A percentile compares a stretch with the other conserved stretches of the same genome.
These are phyloP conservation scores for Apophysomyces ossiformis DNA, from an alignment of 371 early-diverging fungal species.

Conservation along the genomic window DNA sequence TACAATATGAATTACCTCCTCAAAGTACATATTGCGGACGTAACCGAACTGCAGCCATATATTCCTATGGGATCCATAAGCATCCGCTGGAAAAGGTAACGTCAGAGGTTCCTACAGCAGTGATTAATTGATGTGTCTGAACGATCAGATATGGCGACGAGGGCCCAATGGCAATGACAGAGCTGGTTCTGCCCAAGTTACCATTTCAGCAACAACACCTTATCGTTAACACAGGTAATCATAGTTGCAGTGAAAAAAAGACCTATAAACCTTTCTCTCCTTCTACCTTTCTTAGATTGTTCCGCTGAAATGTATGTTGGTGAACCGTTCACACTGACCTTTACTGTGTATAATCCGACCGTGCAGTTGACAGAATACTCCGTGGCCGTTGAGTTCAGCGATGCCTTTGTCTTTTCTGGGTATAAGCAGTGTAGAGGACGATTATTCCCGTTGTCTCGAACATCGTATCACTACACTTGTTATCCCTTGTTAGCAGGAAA, in stretches of 20 bases:
- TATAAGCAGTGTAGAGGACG: constrained; percentile 62
- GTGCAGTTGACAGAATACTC: constrained; percentile 58
- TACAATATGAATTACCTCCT: constrained; percentile 48
- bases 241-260: not conserved
- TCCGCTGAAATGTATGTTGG: constrained; percentile 62
- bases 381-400: constrained; percentile 67
- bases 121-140: not conserved
- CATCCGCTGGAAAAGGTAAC: constrained; percentile 51
- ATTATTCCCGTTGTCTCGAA: constrained; percentile 58
- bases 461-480: constrained; percentile 43
- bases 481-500: constrained; percentile 57
- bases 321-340: constrained; percentile 62
- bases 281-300: constrained; percentile 24
- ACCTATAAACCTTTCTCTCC: not conserved
- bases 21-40: constrained; percentile 34
- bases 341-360: constrained; percentile 68
- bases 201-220: constrained; percentile 36
- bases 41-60: constrained; percentile 37
- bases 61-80: constrained; percentile 40
- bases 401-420: constrained; percentile 77
- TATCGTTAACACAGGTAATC: constrained; percentile 44
- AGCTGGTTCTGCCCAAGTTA: constrained; percentile 33
- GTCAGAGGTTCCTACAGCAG: not conserved
- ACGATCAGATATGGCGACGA: constrained; percentile 29
- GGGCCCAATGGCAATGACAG: constrained; percentile 28